Conservation (phyloP, 495 filamentous ascomycete species). For the Lentithecium fluviatile region DNA sequence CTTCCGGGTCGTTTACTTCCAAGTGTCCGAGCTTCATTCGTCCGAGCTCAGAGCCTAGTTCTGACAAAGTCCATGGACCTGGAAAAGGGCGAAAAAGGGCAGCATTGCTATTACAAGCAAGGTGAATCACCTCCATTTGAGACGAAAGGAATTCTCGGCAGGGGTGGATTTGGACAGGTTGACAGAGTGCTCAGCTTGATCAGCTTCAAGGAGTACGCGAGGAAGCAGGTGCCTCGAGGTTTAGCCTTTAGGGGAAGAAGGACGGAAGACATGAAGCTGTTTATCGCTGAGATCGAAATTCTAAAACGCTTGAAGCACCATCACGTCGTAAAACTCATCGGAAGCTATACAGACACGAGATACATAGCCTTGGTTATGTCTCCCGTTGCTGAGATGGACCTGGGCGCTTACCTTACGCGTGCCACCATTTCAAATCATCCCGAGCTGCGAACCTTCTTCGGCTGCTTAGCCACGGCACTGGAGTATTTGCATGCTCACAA, state of each 20-base stretch:
- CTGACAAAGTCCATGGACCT: constrained; percentile 25
- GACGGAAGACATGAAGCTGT: too few relatives aligned
- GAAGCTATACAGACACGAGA: constrained; percentile 42
- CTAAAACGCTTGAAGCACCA: too few relatives aligned
- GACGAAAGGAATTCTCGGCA: background rate
- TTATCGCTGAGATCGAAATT: too few relatives aligned
- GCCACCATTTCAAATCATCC: background rate
- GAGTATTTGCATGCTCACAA: too few relatives aligned
- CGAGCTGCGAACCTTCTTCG: background rate
- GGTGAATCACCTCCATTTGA: constrained; percentile 22
- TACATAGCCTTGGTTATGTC: constrained; percentile 36
- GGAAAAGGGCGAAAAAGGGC: constrained; percentile 24
- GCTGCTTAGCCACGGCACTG: too few relatives aligned
- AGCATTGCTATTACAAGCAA: constrained; percentile 14
- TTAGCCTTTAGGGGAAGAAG: too few relatives aligned
- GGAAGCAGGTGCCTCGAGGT: too few relatives aligned
- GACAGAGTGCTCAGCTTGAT: background rate
- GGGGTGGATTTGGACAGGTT: background rate
- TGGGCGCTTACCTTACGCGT: too few relatives aligned
- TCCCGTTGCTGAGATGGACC: background rate
- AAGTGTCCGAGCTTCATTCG: background rate
- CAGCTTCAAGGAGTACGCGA: background rate
- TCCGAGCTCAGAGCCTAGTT: background rate
- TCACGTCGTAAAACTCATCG: too few relatives aligned
- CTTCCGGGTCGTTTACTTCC: constrained; percentile 2